Evolutionary conservation across 2,329 filamentous ascomycete genomes (phyloP), one percentile per base, ranked within the genome.

Genomic region (Aspergillus brunneoviolaceus): DNA sequence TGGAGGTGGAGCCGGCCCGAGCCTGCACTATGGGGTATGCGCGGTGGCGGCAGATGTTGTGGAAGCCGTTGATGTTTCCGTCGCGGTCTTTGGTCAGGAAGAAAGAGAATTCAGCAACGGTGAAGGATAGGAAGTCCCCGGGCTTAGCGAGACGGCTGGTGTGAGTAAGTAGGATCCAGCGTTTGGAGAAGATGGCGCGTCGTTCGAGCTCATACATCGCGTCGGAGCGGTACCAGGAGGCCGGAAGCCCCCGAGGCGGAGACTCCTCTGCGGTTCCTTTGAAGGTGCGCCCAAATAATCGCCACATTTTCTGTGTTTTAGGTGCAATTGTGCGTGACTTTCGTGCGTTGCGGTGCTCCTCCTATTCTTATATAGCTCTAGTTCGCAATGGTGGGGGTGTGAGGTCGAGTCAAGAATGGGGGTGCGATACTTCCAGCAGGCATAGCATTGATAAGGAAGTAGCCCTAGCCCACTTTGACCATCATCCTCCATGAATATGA

Each of bases 221-320:
- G 23, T 65, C 62, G 2, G 68, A 70, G n/a, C 63, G 64, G 59
- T 70, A 70, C 68, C 68, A 70, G 62, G 66, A 69, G 23, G 67
- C 62, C 2, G 68, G 69, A 0, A 70, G 59, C 21, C 60, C 62
- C 21, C 64, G 62, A 25, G 63, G 63, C 7, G 59, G 39, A 25
- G 53, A 16, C 27, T 12, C 42, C 27, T 55, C 29, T 23, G 42
- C 45, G 1, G 48, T 21, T 47, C 19, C 3, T 14, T 48, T 12
- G 16, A 51, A 25, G 19, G 50, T 25, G 10, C 19, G 49, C 23
- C 59, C 51, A n/a, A 61, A 42, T 14, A 61, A 19, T 35, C 51
- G 55, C 55, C 59, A 58, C 59, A 61, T 61, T 3, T 33, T 61
- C 27, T 29, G 27, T 29, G 5, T 29, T 29, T 6, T 10, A 9